These are phyloP conservation scores for Wickerhamiella sorbophila DNA, from an alignment of 805 yeast species.

Conservation along the genomic window DNA sequence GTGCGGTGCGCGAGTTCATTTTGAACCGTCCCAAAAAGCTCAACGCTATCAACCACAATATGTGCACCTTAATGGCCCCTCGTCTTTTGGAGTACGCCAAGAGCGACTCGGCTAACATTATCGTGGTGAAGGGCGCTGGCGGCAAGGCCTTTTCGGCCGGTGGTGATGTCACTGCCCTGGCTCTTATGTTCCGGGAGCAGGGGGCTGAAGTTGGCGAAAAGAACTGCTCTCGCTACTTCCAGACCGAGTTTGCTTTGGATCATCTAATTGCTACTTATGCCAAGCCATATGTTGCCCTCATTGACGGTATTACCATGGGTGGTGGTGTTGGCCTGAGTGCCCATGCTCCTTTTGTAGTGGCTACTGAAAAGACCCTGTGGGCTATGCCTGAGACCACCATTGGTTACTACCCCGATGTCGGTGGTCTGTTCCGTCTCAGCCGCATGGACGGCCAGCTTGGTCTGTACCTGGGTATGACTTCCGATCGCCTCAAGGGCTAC, in stretches of 20 bases:
- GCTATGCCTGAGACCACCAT: conserved; percentile 98
- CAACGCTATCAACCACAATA: conserved; percentile 66
- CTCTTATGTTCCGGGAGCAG: conserved; percentile 24
- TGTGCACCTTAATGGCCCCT: conserved; percentile 60
- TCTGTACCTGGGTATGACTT: conserved; percentile 73
- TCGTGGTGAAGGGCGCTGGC: conserved; percentile 51
- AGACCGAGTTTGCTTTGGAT: conserved; percentile 67
- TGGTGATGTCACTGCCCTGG: conserved; percentile 83
- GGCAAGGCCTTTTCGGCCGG: conserved; percentile 82
- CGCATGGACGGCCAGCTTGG: conserved; percentile 73
- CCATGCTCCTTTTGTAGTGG: conserved; percentile 84
- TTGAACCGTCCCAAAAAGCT: conserved; percentile 71
- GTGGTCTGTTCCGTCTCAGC: conserved; percentile 79
- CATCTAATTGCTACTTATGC: conserved; percentile 64
- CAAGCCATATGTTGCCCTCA: conserved; percentile 74
- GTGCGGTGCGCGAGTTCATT: conserved; percentile 56
- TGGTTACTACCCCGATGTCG: conserved; percentile 94
- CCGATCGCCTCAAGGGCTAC: conserved; percentile 58
- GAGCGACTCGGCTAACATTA: conserved; percentile 45
- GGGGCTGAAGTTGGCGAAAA: conserved; percentile 33
- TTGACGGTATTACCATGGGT: conserved; percentile 94
- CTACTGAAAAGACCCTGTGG: conserved; percentile 78
- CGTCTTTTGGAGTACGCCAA: conserved; percentile 65
- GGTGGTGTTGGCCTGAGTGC: conserved; percentile 91
- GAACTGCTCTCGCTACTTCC: conserved; percentile 52